phyloP scores from a whole-genome alignment of 2,329 filamentous ascomycete genomes.

The Cladobotryum mycophilum region DNA sequence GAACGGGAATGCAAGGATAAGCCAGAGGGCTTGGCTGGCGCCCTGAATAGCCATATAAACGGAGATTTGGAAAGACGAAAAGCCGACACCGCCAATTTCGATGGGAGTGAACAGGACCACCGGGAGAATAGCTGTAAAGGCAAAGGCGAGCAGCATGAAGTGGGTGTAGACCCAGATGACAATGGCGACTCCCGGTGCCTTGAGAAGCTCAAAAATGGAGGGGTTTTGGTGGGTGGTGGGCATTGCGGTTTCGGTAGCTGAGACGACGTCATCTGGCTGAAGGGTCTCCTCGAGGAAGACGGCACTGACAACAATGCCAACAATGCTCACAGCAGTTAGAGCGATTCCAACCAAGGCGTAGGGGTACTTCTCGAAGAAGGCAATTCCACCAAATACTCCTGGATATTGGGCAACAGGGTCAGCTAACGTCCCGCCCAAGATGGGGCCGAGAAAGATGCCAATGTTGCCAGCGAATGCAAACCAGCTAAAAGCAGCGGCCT shows the following conservation, averaged over 20 bases:
- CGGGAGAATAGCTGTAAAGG: conserved; percentile 64
- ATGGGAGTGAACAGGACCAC: conserved; percentile 63
- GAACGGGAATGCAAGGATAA: conserved; percentile 62
- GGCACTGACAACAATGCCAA: conserved; percentile 34
- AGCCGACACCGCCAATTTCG: conserved; percentile 57
- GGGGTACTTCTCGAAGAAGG: conserved; percentile 44
- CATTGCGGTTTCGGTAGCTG: neutral
- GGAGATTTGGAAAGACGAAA: conserved; percentile 58
- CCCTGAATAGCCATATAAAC: conserved; percentile 60
- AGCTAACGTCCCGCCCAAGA: conserved; percentile 63
- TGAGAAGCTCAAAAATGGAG: conserved; percentile 42
- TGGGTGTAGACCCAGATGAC: conserved; percentile 62
- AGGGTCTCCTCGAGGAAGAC: conserved; percentile 61
- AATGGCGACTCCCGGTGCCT: conserved; percentile 55
- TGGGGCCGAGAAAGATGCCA: conserved; percentile 65
- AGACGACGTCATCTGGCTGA: conserved; percentile 4
- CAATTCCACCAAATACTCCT: conserved; percentile 38
- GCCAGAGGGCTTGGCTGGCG: conserved; percentile 62
- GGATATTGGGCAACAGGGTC: conserved; percentile 61
- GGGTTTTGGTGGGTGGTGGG: conserved; percentile 1
- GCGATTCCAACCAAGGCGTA: conserved; percentile 52
- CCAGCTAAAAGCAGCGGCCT: conserved; percentile 67
- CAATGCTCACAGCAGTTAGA: conserved; percentile 42
- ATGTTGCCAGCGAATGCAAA: conserved; percentile 71
- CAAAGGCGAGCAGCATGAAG: conserved; percentile 61